Base-by-base conservation (phyloP, 441 rosid species). In the Iberis amara region DNA sequence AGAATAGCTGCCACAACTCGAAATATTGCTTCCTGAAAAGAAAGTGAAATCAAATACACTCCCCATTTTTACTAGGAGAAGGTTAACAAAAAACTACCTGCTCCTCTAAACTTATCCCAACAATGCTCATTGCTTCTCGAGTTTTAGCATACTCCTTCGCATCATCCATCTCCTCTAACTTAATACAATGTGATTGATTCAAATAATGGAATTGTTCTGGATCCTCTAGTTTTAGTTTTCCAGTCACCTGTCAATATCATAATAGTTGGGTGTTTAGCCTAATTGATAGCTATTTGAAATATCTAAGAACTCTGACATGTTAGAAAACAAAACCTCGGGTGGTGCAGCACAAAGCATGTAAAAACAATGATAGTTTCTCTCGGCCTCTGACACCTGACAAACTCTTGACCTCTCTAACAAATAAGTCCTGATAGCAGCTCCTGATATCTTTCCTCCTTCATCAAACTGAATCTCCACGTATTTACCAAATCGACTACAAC, bases 341-440 rank as follows among this genome's bases (percentile, higher is more conserved):
- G 98, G 96, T 42, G 96, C 98, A 59, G 95, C 81, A 67, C 98
- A 91, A 52, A 91, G 94, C 96, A 91, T 88, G 78, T 91, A 91
- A 74, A 91, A 91, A 59, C 98, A 91, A 69, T 91, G 98, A 69
- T 91, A 91, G 67, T 91, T 88, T 76, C 98, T 88, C 80, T 91
- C 98, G 36, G 84, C 85, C 60, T 88, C 94, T 53, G 96, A 91
- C 61, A 91, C 86, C 70, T 90, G 96, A 65, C 98, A 91, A 47
- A 91, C 98, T 39, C 96, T 88, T 62, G 98, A 91, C 69, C 95
- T 85, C 77, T 87, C 98, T 36, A 87, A 79, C 83, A 87, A 79
- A 73, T 91, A 91, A 73, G 98, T 91, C 76, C 92, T 75, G 73
- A 91, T 77, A 5, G 96, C 96, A 72, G 98, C 98, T 65, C 98